A percentile compares a stretch with the other conserved stretches of the same genome.
Conservation (phyloP, 441 rosid genomes). For the Croton setiger region DNA sequence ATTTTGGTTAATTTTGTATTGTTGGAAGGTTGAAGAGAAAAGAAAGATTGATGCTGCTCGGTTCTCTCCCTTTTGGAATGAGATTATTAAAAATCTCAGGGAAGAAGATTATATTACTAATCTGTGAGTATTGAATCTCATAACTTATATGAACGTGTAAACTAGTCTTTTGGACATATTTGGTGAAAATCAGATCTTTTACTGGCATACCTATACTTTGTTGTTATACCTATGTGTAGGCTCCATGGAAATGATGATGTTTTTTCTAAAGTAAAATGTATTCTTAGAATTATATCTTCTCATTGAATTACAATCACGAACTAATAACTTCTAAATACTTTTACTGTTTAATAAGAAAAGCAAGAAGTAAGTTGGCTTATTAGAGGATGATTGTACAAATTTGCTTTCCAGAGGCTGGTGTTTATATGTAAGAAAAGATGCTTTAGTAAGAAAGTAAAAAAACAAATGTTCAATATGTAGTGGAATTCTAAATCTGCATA, state of each 20-base stretch:
- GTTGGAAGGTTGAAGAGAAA: constrained; percentile 51
- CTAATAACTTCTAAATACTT: background rate
- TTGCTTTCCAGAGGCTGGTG: background rate
- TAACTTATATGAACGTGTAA: background rate
- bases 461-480: background rate
- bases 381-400: background rate
- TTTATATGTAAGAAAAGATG: background rate
- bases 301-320: background rate
- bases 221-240: background rate
- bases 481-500: background rate
- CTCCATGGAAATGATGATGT: background rate
- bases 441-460: background rate
- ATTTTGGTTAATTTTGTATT: constrained; percentile 18
- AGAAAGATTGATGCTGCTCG: constrained; percentile 78
- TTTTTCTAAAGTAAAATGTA: no score
- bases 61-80: constrained; percentile 97
- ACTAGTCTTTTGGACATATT: background rate
- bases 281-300: background rate
- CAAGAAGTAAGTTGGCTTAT: background rate
- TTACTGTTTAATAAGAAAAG: background rate
- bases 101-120: constrained; percentile 91
- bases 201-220: no score
- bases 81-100: constrained; percentile 76
- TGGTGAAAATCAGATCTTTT: background rate
- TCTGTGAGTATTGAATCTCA: constrained; percentile 53